phyloP scores from a whole-genome alignment of 1,284 basidiomycete species.

The Phenoliferia sp. region DNA sequence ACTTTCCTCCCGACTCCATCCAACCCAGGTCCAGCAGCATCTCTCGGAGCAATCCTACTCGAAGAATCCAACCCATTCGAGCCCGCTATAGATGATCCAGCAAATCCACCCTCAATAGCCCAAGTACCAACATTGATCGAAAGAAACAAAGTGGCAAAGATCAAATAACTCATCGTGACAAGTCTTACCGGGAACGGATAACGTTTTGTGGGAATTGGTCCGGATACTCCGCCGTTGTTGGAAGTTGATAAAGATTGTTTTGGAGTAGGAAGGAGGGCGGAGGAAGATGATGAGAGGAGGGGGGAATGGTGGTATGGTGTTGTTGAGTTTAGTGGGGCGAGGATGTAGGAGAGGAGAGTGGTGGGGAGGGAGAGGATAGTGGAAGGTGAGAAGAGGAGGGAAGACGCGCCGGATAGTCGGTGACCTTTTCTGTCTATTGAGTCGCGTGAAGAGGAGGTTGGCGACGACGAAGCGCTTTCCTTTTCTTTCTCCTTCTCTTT shows the following conservation, averaged over 20 bases:
- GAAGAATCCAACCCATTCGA: too few relatives aligned
- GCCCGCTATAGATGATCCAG: too few relatives aligned
- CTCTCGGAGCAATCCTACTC: neutral
- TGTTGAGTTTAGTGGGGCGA: slow-evolving; percentile 12
- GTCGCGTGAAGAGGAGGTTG: neutral
- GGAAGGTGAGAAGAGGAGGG: neutral
- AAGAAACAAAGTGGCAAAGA: slow-evolving; percentile 32
- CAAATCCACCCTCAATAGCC: neutral
- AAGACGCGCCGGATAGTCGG: neutral
- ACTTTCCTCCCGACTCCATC: neutral
- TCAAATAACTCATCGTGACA: slow-evolving; percentile 29
- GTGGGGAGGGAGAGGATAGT: slow-evolving; percentile 14
- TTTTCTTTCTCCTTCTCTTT: slow-evolving; percentile 5
- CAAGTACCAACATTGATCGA: slow-evolving; percentile 1
- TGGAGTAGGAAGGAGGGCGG: slow-evolving; percentile 8
- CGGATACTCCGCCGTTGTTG: neutral
- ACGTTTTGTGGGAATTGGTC: slow-evolving; percentile 9
- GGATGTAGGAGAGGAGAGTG: slow-evolving; percentile 17
- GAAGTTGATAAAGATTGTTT: too few relatives aligned
- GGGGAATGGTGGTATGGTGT: slow-evolving; percentile 9
- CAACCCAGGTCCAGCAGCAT: neutral
- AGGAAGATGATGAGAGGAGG: slow-evolving; percentile 6
- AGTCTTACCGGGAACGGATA: slow-evolving; percentile 28
- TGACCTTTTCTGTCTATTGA: neutral
- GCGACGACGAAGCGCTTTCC: neutral